Base-by-base conservation (phyloP, 2,329 filamentous ascomycete genomes). In the Trichophyton rubrum region DNA sequence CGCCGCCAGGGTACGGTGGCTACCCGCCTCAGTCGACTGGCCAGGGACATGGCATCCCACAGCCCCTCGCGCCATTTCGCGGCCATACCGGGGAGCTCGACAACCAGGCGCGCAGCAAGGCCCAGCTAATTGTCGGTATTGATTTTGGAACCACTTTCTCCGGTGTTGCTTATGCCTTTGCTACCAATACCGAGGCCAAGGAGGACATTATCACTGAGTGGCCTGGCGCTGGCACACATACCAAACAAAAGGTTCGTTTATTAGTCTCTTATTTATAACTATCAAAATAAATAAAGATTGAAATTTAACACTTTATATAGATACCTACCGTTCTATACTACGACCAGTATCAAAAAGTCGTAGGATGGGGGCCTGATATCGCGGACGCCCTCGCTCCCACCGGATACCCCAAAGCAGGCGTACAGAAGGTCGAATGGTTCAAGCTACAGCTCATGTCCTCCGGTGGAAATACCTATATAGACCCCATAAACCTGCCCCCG, bases 351-450 rank as follows among this genome's bases (percentile, higher is more conserved):
- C 93, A 99, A 72, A 96, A 97, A 75, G 93, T 99, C 56, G 93
- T 97, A n/a, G 93, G 93, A 68, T 99, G 93, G 93, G 93, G 93
- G 64, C 91, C 92, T 61, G 93, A 99, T 79, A 97, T 97, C 69
- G 90, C 93, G 63, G 92, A 97, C 76, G 93, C 93, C 65, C 83
- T 97, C 66, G 92, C 93, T 59, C 93, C 93, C 33, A 97, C 93
- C 45, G 93, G 93, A 64, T 97, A 97, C 74, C 93, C 93, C 67
- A 97, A 97, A 79, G 89, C 89, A 38, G 92, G 92, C 65, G 92
- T 99, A 67, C 93, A 97, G 76, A 97, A 97, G 79, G 92, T 97
- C 24, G 93, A 97, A 78, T 99, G 93, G 93, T 97, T 99, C 83
- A 97, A 97, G 80, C 83, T 99, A 67, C 93, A 99, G 78, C 85